Evolutionary conservation across 768 basidiomycete species (phyloP).

Genomic region (Leccinellum luteum): DNA sequence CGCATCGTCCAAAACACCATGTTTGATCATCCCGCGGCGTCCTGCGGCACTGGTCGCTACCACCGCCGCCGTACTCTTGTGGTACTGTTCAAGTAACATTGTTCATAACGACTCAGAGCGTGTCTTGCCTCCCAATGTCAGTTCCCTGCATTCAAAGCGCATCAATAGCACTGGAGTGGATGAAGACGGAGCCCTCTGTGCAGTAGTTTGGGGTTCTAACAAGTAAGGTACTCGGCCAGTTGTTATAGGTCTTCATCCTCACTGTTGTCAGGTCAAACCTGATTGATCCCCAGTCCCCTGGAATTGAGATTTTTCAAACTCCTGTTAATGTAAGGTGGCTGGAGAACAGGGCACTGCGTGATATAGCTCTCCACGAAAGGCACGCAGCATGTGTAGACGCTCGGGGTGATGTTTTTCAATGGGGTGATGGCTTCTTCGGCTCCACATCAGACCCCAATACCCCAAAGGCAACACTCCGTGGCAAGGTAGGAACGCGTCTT

Average conservation of each 20-base stretch:
- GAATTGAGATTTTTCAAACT: slow-evolving; percentile 41
- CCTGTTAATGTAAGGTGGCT: slow-evolving; percentile 59
- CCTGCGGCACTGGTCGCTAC: slow-evolving; percentile 19
- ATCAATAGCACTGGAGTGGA: slow-evolving; percentile 23
- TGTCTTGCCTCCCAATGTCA: slow-evolving; percentile 3
- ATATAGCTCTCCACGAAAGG: slow-evolving; percentile 61
- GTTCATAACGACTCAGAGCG: slow-evolving; percentile 37
- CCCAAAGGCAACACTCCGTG: slow-evolving; percentile 57
- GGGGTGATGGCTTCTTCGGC: slow-evolving; percentile 67
- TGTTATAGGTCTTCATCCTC: background rate
- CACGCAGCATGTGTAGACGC: slow-evolving; percentile 78
- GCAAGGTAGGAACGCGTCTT: slow-evolving; percentile 47
- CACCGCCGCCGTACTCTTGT: slow-evolving; percentile 33
- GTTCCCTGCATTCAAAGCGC: background rate
- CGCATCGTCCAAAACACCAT: background rate
- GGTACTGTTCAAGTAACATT: slow-evolving; percentile 35
- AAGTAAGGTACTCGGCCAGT: slow-evolving; percentile 39
- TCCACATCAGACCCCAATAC: slow-evolving; percentile 24
- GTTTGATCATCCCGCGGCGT: slow-evolving; percentile 3
- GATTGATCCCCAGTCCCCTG: slow-evolving; percentile 40
- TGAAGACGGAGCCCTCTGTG: slow-evolving; percentile 36
- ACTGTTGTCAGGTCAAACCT: slow-evolving; percentile 41
- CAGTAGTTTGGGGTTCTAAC: slow-evolving; percentile 76
- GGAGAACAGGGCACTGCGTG: slow-evolving; percentile 66
- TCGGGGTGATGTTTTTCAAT: slow-evolving; percentile 80